These are phyloP conservation scores for Primulina huaijiensis DNA, from an alignment of 257 asterid species.

Conservation along the genomic window DNA sequence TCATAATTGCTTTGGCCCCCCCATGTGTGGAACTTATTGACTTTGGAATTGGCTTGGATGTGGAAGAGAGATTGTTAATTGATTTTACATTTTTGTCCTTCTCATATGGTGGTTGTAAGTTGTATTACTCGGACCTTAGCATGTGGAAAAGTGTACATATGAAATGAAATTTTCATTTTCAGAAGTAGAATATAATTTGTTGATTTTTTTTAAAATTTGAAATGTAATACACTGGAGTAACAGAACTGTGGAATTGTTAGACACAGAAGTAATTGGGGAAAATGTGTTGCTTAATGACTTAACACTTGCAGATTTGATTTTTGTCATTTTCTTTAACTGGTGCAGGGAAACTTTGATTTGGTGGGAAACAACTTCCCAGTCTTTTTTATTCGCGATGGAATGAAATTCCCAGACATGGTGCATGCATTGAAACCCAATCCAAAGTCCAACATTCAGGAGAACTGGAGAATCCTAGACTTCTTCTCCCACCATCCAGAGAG, in stretches of 20 bases:
- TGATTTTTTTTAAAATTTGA: background rate
- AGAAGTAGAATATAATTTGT: too few relatives aligned
- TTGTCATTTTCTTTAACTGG: constrained; percentile 10
- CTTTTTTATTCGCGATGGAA: constrained; percentile 84
- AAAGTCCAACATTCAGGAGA: constrained; percentile 89
- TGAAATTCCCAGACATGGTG: constrained; percentile 89
- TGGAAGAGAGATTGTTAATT: too few relatives aligned
- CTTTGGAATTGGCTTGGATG: too few relatives aligned
- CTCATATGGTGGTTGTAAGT: too few relatives aligned
- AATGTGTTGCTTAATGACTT: background rate
- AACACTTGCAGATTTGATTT: background rate
- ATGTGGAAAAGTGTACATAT: too few relatives aligned
- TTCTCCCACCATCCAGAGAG: constrained; percentile 97
- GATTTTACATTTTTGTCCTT: too few relatives aligned
- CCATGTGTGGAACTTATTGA: background rate
- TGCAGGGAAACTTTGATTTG: constrained; percentile 89
- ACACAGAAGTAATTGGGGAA: background rate
- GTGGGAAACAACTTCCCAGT: constrained; percentile 99
- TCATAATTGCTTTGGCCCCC: background rate
- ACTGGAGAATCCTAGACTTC: constrained; percentile 89
- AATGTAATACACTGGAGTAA: background rate
- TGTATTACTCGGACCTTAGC: background rate
- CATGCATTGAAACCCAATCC: constrained; percentile 96
- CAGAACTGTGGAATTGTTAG: background rate
- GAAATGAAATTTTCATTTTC: background rate